Evolutionary conservation across 176 grass and related monocot genomes (phyloP), one percentile per base, ranked within the genome.

Genomic region (Oryza glumipatula): DNA sequence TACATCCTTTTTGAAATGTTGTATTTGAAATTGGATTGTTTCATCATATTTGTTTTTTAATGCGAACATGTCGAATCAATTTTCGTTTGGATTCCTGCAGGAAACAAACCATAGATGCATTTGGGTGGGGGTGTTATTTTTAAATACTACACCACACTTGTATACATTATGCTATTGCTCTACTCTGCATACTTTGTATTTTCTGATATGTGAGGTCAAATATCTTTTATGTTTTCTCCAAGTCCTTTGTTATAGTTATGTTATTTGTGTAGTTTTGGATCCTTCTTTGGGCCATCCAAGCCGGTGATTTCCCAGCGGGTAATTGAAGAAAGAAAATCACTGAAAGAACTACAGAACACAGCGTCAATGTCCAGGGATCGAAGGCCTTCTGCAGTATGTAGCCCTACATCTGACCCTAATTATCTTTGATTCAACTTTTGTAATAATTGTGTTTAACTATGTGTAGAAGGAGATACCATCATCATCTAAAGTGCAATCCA

Each of bases 231-330:
- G 5, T 58, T 58, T 58, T 58, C 17, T 58, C 2, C 19, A 5
- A 56, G 22, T 22, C 17, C 6, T 51, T 80, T 38, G 44, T 48
- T 69, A 45, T 52, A 63, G 8, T 23, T 71, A 13, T 83, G 4
- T 52, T 68, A 58, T 82, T 88, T 44, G 30, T 86, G 72, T 87
- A 95, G 96, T 83, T 98, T 95, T 83, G 96, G 96, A 77, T 95
- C 96, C 65, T 99, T 99, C 76, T 99, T 99, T 92, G 96, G 94
- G 36, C 96, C 96, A 43, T 96, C 96, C 39, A 84, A 92, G 35
- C 83, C 94, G 1, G 94, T 92, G 83, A 99, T 99, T 81, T 94
- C 96, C 76, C 76, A 80, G 46, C 86, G 96, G 67, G 91, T 99
- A 56, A 94, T 99, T 86, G 96, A 99, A 88, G 96, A 99, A 86